A percentile compares a stretch with the other conserved stretches of the same genome.
Evolutionary conservation across 805 yeast species (phyloP).

Genomic region (Candida lessepsii): DNA sequence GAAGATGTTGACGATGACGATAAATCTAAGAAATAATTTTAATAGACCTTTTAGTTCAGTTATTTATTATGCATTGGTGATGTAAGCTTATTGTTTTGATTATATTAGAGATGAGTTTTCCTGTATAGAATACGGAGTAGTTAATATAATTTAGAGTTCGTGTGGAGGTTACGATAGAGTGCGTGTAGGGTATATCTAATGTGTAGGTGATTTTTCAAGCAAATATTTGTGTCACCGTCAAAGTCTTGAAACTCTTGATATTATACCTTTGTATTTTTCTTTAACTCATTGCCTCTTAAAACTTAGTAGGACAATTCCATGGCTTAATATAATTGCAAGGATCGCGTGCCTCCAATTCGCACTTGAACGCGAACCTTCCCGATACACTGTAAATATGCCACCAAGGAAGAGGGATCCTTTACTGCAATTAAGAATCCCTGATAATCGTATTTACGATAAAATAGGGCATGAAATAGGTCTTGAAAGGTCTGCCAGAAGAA

Average conservation of each 20-base stretch:
- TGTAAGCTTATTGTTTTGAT: background rate
- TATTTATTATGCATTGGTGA: constrained; percentile 3
- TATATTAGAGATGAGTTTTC: constrained; percentile 1
- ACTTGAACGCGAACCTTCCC: constrained; percentile 6
- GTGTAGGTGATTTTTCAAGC: too few relatives aligned
- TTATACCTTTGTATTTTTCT: too few relatives aligned
- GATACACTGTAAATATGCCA: constrained; percentile 21
- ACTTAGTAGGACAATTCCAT: too few relatives aligned
- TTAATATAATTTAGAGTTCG: too few relatives aligned
- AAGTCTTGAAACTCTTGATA: too few relatives aligned
- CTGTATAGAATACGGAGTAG: constrained; percentile 7
- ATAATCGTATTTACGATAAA: constrained; percentile 27
- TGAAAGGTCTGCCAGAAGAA: constrained; percentile 23
- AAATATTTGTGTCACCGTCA: too few relatives aligned
- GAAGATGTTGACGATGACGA: constrained; percentile 19
- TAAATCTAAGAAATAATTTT: constrained; percentile 1
- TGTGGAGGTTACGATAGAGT: too few relatives aligned
- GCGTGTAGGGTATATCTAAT: too few relatives aligned
- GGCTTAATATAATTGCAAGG: too few relatives aligned
- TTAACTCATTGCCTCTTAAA: too few relatives aligned
- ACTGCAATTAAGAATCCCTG: constrained; percentile 29
- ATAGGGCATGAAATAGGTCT: constrained; percentile 18
- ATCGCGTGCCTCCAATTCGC: constrained; percentile 1
- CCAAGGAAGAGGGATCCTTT: constrained; percentile 22
- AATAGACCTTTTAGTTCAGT: constrained; percentile 3